Conservation (phyloP, 805 yeast species). For the Kuraishia capsulata region DNA sequence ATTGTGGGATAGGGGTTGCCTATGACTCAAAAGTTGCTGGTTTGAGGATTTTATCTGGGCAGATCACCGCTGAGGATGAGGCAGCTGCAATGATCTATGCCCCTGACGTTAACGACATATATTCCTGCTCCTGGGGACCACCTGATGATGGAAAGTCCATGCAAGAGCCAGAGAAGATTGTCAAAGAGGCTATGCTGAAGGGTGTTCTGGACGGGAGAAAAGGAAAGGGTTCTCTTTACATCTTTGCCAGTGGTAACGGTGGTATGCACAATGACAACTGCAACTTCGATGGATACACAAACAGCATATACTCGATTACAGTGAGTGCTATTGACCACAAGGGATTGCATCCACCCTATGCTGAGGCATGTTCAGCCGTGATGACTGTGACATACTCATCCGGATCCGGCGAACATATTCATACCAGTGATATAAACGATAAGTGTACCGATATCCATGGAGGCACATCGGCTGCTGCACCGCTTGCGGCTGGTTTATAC, state of each 20-base stretch:
- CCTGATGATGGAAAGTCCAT: slow-evolving; percentile 83
- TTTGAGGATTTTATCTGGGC: slow-evolving; percentile 76
- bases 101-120: slow-evolving; percentile 79
- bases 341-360: slow-evolving; percentile 80
- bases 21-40: slow-evolving; percentile 82
- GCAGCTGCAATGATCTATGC: slow-evolving; percentile 82
- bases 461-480: slow-evolving; percentile 99
- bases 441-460: slow-evolving; percentile 74
- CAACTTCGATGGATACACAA: slow-evolving; percentile 95
- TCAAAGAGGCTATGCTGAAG: slow-evolving; percentile 72
- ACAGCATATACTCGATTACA: slow-evolving; percentile 88
- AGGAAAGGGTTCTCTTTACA: slow-evolving; percentile 79
- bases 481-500: slow-evolving; percentile 94
- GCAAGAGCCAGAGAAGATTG: slow-evolving; percentile 76
- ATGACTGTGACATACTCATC: slow-evolving; percentile 90
- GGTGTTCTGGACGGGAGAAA: slow-evolving; percentile 79
- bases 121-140: slow-evolving; percentile 99
- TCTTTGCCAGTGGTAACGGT: slow-evolving; percentile 96
- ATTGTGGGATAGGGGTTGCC: slow-evolving; percentile 97
- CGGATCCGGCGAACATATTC: slow-evolving; percentile 83
- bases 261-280: slow-evolving; percentile 79
- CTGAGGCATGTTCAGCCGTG: slow-evolving; percentile 93
- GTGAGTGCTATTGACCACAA: slow-evolving; percentile 87
- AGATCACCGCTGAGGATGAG: slow-evolving; percentile 78
- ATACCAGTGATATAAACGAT: slow-evolving; percentile 71